Evolutionary conservation across 352 stramenopile genomes (phyloP).

Genomic region (Phytophthora sansomeana): DNA sequence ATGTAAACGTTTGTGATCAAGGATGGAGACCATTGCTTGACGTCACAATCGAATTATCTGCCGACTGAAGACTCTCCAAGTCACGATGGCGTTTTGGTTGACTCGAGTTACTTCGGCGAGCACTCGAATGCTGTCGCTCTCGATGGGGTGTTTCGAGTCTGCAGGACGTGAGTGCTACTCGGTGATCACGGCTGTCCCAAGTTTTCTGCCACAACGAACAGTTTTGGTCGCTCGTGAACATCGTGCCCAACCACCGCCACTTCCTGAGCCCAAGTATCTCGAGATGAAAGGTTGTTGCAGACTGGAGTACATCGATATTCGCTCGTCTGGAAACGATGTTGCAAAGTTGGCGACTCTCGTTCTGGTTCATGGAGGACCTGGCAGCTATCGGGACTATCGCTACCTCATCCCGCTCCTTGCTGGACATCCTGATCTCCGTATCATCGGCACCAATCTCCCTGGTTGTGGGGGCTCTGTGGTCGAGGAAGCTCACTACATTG

Average conservation of each 20-base stretch:
- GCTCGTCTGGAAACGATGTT: background rate
- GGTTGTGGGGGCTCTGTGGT: constrained; percentile 37
- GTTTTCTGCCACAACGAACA: constrained; percentile 16
- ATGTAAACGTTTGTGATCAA: background rate
- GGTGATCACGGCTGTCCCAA: constrained; percentile 1
- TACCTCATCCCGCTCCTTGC: background rate
- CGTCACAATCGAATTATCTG: background rate
- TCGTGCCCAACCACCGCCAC: constrained; percentile 20
- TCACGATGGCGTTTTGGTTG: background rate
- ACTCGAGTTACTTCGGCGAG: background rate
- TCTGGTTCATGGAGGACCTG: constrained; percentile 1
- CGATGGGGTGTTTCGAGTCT: background rate
- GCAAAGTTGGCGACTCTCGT: background rate
- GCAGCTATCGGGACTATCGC: constrained; percentile 9
- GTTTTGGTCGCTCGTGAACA: constrained; percentile 2
- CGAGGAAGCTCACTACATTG: constrained; percentile 26
- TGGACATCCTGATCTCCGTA: background rate
- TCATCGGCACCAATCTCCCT: constrained; percentile 23
- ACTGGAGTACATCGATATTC: constrained; percentile 18
- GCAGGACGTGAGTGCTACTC: background rate
- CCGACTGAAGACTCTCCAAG: background rate
- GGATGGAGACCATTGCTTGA: too few relatives aligned
- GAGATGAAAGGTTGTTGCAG: constrained; percentile 30
- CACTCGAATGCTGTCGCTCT: constrained; percentile 3
- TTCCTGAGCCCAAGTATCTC: constrained; percentile 30